phyloP scores from a whole-genome alignment of 108 stramenopile genomes.

The Cyclostephanos tholiformis region DNA sequence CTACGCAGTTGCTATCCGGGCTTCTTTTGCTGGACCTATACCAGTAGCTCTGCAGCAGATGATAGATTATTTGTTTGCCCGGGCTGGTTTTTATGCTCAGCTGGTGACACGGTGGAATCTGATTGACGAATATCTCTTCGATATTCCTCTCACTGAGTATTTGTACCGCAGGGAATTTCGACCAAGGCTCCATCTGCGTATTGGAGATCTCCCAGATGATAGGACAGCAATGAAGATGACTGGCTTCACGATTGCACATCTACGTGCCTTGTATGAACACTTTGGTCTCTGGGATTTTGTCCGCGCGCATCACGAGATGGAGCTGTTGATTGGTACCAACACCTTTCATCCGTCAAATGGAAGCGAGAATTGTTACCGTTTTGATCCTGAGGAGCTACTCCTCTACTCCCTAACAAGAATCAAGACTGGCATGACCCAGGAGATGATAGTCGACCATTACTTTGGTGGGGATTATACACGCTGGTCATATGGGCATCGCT shows the following conservation, averaged over 20 bases:
- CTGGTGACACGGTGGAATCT: too few relatives aligned
- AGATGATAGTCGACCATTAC: not conserved
- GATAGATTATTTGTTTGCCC: too few relatives aligned
- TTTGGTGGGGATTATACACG: too few relatives aligned
- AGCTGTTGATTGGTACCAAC: not conserved
- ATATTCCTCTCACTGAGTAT: too few relatives aligned
- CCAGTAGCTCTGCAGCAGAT: too few relatives aligned
- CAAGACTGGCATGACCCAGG: too few relatives aligned
- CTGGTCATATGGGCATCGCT: not conserved
- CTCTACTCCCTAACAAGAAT: too few relatives aligned
- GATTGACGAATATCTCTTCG: too few relatives aligned
- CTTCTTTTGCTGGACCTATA: too few relatives aligned
- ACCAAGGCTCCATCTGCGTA: not conserved
- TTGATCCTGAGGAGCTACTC: constrained; percentile 4
- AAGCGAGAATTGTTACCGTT: not conserved
- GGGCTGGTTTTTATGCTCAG: too few relatives aligned
- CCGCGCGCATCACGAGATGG: not conserved
- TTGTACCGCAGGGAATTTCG: too few relatives aligned
- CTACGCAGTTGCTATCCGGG: too few relatives aligned
- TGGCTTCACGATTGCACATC: not conserved
- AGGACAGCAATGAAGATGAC: not conserved
- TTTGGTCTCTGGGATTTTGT: not conserved
- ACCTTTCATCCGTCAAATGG: not conserved
- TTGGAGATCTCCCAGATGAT: not conserved
- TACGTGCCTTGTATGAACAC: not conserved